Conservation (phyloP, 1,284 basidiomycete genomes). For the Tilletia setariae region DNA sequence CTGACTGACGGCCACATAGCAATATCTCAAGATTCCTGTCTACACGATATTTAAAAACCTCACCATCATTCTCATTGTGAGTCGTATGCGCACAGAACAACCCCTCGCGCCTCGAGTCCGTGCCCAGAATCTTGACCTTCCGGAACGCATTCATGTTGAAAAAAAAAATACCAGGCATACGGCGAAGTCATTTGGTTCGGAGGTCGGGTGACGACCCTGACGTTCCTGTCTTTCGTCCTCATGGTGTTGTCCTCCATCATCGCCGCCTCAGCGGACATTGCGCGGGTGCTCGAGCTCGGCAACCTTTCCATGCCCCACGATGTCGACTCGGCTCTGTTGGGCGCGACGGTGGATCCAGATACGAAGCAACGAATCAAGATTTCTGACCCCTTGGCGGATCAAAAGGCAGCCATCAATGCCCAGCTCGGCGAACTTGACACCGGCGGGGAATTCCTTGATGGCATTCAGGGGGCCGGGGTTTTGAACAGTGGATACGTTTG, state of each 20-base stretch:
- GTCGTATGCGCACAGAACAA: constrained; percentile 39
- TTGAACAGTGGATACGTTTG: constrained; percentile 74
- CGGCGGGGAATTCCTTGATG: constrained; percentile 34
- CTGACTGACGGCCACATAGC: constrained; percentile 67
- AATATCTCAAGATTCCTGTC: constrained; percentile 54
- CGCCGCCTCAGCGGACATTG: constrained; percentile 90
- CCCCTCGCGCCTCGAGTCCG: not conserved
- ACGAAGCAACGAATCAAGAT: constrained; percentile 13
- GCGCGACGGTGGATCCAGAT: constrained; percentile 27
- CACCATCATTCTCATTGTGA: constrained; percentile 93
- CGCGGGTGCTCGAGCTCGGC: constrained; percentile 57
- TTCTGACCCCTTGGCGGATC: constrained; percentile 28
- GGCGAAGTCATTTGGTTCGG: constrained; percentile 98
- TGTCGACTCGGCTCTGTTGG: constrained; percentile 34
- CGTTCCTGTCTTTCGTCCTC: constrained; percentile 81
- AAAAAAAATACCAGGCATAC: constrained; percentile 75
- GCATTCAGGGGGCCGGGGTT: constrained; percentile 34
- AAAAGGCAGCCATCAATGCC: constrained; percentile 33
- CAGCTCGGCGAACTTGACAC: constrained; percentile 22
- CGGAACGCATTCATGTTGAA: no score
- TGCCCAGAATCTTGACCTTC: constrained; percentile 11
- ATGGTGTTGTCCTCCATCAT: constrained; percentile 97
- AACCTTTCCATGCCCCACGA: constrained; percentile 42
- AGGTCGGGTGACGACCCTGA: constrained; percentile 79
- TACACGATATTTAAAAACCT: constrained; percentile 95